Conservation (phyloP, 352 stramenopile genomes). For the Phytopythium aichiense region DNA sequence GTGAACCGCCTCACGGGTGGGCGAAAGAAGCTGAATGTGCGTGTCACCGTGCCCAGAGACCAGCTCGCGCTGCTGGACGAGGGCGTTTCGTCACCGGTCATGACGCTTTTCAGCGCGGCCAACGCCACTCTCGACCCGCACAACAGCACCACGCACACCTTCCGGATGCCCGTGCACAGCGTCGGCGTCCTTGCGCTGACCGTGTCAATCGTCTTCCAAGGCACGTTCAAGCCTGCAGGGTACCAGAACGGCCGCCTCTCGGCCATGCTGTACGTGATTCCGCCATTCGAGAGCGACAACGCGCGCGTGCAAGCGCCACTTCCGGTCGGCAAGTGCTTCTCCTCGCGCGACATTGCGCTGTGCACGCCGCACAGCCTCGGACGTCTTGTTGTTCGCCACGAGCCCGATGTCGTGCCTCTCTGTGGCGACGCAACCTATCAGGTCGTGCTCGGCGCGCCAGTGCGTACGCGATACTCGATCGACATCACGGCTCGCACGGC, state of each 20-base stretch:
- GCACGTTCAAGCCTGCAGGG: conserved; percentile 60
- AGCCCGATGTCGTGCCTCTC: conserved; percentile 48
- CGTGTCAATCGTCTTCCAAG: conserved; percentile 68
- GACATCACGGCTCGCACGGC: conserved; percentile 45
- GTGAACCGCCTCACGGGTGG: background rate
- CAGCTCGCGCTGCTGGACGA: background rate
- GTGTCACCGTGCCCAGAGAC: background rate
- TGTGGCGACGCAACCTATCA: conserved; percentile 53
- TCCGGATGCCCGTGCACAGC: conserved; percentile 34
- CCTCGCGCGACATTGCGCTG: conserved; percentile 44
- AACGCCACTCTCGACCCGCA: conserved; percentile 60
- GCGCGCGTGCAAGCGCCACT: conserved; percentile 21
- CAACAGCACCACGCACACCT: conserved; percentile 58
- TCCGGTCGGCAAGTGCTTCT: conserved; percentile 53
- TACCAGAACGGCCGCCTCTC: conserved; percentile 75
- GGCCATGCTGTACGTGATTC: conserved; percentile 73
- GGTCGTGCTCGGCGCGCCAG: conserved; percentile 65
- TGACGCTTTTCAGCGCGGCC: conserved; percentile 28
- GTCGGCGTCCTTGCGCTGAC: conserved; percentile 48
- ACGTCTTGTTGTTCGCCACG: conserved; percentile 60
- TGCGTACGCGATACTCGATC: conserved; percentile 67
- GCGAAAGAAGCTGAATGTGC: background rate
- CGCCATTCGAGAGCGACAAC: conserved; percentile 9
- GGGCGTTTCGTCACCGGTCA: conserved; percentile 12
- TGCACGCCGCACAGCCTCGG: conserved; percentile 65